A percentile compares a stretch with the other conserved stretches of the same genome.
Conservation (phyloP, 75 land plant genomes). For the Gnetum montanum region DNA sequence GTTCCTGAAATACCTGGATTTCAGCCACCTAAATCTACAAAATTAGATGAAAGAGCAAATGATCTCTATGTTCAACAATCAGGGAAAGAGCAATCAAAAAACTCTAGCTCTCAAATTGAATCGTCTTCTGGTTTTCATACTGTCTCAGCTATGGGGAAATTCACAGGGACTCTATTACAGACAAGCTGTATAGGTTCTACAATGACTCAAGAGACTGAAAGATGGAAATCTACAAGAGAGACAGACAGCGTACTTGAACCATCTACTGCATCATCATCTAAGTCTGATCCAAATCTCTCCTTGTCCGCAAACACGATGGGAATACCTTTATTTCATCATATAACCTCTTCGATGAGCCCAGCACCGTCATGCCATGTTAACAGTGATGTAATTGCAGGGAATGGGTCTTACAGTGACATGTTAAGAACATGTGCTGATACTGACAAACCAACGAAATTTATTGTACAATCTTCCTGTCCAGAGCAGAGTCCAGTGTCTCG, state of each 20-base stretch:
- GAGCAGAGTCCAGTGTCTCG: too few relatives aligned
- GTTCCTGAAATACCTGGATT: conserved; percentile 25
- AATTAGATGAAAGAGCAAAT: background rate
- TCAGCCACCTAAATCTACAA: background rate
- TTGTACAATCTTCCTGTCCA: too few relatives aligned
- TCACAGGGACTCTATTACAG: background rate
- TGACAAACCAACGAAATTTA: too few relatives aligned
- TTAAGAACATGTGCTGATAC: background rate
- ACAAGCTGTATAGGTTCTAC: background rate
- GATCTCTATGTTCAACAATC: background rate
- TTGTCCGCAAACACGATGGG: too few relatives aligned
- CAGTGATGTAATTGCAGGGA: background rate
- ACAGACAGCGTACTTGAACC: conserved; percentile 2
- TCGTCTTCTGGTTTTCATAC: background rate
- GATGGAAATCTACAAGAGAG: background rate
- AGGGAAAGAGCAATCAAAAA: background rate
- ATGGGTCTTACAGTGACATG: background rate
- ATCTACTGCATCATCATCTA: too few relatives aligned
- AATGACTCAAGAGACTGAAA: background rate
- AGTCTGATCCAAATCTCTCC: too few relatives aligned
- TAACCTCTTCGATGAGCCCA: too few relatives aligned
- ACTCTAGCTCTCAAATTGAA: background rate
- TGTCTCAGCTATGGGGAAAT: background rate
- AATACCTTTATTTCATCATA: too few relatives aligned
- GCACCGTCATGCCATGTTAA: too few relatives aligned